These are phyloP conservation scores for Fusarium chlamydosporum DNA, from an alignment of 2,329 filamentous ascomycete genomes.

Conservation along the genomic window DNA sequence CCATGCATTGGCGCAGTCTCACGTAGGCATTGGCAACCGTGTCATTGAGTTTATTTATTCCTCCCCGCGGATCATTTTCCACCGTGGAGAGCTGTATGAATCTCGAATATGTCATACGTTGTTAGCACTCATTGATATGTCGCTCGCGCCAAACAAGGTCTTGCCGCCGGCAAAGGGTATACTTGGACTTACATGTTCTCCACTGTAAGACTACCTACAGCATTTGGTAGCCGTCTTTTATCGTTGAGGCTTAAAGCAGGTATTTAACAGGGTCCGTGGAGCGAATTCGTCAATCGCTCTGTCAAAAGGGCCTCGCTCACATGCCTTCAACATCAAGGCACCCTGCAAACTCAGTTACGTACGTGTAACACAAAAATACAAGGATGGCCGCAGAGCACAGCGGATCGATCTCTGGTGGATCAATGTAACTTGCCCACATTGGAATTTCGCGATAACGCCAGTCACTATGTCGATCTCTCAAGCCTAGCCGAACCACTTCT, in stretches of 20 bases:
- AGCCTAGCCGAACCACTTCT: slow-evolving; percentile 11
- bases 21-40: slow-evolving; percentile 1
- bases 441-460: slow-evolving; percentile 40
- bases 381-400: slow-evolving; percentile 42
- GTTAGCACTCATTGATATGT: not conserved
- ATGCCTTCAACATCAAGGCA: slow-evolving; percentile 31
- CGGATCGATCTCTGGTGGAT: slow-evolving; percentile 47
- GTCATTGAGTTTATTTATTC: not conserved
- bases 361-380: slow-evolving; percentile 45
- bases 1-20: slow-evolving; percentile 14
- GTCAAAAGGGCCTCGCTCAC: slow-evolving; percentile 24
- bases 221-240: slow-evolving; percentile 8
- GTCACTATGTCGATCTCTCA: slow-evolving; percentile 31
- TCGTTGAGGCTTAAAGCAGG: not conserved
- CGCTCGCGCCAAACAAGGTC: slow-evolving; percentile 13
- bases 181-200: slow-evolving; percentile 37
- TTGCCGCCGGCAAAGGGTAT: slow-evolving; percentile 42
- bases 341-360: slow-evolving; percentile 36
- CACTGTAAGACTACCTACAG: slow-evolving; percentile 29
- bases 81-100: slow-evolving; percentile 19
- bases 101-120: slow-evolving; percentile 16
- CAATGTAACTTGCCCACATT: slow-evolving; percentile 32
- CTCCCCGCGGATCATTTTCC: slow-evolving; percentile 19
- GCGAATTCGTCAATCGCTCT: slow-evolving; percentile 2
- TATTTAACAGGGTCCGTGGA: not conserved